Evolutionary conservation across 2,329 filamentous ascomycete species (phyloP).

Genomic region (Grosmannia clavigera): DNA sequence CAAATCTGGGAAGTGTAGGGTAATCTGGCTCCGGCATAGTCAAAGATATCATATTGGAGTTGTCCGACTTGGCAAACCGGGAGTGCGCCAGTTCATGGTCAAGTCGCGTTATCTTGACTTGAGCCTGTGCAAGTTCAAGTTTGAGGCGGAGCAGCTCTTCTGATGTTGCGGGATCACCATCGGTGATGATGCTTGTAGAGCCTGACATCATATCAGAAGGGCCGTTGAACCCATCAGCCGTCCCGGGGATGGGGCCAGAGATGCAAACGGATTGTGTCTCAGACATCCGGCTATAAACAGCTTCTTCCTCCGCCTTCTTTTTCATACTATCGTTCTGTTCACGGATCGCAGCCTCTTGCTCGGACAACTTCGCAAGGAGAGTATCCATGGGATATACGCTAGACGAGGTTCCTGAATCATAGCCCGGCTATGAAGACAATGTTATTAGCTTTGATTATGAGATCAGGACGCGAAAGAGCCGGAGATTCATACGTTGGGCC

Average conservation of each 20-base stretch:
- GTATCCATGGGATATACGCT: slow-evolving; percentile 53
- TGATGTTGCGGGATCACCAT: slow-evolving; percentile 26
- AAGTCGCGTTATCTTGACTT: slow-evolving; percentile 57
- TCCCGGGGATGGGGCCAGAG: slow-evolving; percentile 51
- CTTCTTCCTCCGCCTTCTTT: slow-evolving; percentile 7
- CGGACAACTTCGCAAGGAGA: slow-evolving; percentile 59
- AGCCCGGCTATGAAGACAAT: slow-evolving; percentile 32
- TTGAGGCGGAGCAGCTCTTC: slow-evolving; percentile 58
- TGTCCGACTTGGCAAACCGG: slow-evolving; percentile 45
- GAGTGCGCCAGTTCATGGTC: slow-evolving; percentile 57
- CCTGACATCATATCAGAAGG: slow-evolving; percentile 34
- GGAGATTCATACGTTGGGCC: slow-evolving; percentile 32
- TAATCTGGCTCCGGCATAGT: slow-evolving; percentile 26
- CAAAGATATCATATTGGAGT: slow-evolving; percentile 39
- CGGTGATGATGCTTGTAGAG: slow-evolving; percentile 37
- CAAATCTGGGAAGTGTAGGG: slow-evolving; percentile 5
- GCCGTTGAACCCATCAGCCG: slow-evolving; percentile 34
- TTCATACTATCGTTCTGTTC: slow-evolving; percentile 46
- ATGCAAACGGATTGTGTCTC: slow-evolving; percentile 41
- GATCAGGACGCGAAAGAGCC: neutral
- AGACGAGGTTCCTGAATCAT: slow-evolving; percentile 24
- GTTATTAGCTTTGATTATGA: neutral
- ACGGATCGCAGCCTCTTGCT: slow-evolving; percentile 50
- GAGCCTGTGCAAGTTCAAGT: slow-evolving; percentile 57
- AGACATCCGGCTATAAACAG: slow-evolving; percentile 13